phyloP scores from a whole-genome alignment of 2,329 filamentous ascomycete genomes.

The Lecanicillium sp. region DNA sequence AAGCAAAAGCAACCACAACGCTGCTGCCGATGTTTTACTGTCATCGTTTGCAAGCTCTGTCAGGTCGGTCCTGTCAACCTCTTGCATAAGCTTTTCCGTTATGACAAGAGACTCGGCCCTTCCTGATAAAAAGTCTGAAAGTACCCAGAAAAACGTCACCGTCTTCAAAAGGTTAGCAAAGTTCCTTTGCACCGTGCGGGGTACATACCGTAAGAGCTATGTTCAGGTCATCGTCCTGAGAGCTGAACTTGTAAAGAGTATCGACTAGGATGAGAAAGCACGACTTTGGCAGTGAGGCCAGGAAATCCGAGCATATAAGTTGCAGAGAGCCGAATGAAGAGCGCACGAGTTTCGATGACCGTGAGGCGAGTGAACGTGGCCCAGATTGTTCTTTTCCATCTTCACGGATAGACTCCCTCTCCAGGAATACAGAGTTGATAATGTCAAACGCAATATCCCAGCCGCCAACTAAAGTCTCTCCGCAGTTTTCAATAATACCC shows the following conservation, averaged over 20 bases:
- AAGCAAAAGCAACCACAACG: constrained; percentile 72
- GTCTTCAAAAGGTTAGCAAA: constrained; percentile 42
- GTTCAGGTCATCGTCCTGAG: constrained; percentile 86
- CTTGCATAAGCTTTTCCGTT: constrained; percentile 46
- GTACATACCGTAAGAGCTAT: constrained; percentile 77
- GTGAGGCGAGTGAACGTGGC: constrained; percentile 36
- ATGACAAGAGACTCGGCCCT: constrained; percentile 52
- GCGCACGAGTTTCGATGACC: constrained; percentile 69
- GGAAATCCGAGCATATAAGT: constrained; percentile 90
- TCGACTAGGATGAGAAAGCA: constrained; percentile 76
- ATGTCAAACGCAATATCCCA: constrained; percentile 85
- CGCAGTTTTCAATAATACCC: constrained; percentile 77
- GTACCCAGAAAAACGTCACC: constrained; percentile 91
- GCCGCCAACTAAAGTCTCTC: constrained; percentile 72
- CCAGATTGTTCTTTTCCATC: constrained; percentile 14
- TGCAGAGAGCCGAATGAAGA: constrained; percentile 85
- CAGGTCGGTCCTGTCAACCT: constrained; percentile 42
- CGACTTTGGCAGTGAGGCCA: constrained; percentile 61
- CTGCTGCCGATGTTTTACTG: constrained; percentile 55
- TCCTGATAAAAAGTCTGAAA: constrained; percentile 75
- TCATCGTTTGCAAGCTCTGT: constrained; percentile 52
- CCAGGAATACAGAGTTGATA: constrained; percentile 71
- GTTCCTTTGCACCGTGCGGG: constrained; percentile 1
- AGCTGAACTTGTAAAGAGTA: constrained; percentile 82
- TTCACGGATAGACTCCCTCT: constrained; percentile 25